phyloP scores from a whole-genome alignment of 1,284 basidiomycete species.

The Anthracocystis panici-leucophaei region DNA sequence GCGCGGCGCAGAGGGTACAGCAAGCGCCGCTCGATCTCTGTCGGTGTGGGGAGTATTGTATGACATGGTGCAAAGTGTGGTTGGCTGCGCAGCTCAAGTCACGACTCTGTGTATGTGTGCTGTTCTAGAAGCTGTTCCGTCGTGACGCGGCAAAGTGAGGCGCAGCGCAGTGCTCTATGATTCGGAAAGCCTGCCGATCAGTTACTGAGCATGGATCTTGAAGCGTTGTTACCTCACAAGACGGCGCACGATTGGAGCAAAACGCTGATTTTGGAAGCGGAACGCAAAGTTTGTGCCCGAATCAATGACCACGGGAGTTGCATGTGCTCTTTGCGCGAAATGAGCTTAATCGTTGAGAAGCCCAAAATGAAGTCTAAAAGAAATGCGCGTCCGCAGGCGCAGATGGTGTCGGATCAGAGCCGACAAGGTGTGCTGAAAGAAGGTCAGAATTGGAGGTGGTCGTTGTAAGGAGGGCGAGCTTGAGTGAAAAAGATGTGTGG shows the following conservation, averaged over 20 bases:
- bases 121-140: slow-evolving; percentile 1
- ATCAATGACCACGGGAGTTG: not conserved
- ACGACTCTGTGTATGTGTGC: not conserved
- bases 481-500: slow-evolving; percentile 1
- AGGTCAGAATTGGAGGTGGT: not conserved
- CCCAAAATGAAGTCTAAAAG: slow-evolving; percentile 2
- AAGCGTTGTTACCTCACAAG: not conserved
- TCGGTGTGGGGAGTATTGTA: slow-evolving; percentile 1
- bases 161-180: not conserved
- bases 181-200: slow-evolving; percentile 5
- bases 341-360: not conserved
- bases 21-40: not conserved
- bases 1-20: slow-evolving; percentile 20
- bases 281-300: not conserved
- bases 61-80: slow-evolving; percentile 10
- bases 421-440: not conserved
- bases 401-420: not conserved
- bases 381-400: not conserved
- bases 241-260: not conserved
- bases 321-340: not conserved
- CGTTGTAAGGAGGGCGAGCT: slow-evolving; percentile 4
- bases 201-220: not conserved
- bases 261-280: not conserved
- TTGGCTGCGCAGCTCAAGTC: not conserved
- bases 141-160: not conserved